Percentiles rank a stretch among this genome's conserved stretches.
These are phyloP conservation scores for Phytophthora sojae DNA, from an alignment of 352 stramenopile species.

Conservation along the genomic window DNA sequence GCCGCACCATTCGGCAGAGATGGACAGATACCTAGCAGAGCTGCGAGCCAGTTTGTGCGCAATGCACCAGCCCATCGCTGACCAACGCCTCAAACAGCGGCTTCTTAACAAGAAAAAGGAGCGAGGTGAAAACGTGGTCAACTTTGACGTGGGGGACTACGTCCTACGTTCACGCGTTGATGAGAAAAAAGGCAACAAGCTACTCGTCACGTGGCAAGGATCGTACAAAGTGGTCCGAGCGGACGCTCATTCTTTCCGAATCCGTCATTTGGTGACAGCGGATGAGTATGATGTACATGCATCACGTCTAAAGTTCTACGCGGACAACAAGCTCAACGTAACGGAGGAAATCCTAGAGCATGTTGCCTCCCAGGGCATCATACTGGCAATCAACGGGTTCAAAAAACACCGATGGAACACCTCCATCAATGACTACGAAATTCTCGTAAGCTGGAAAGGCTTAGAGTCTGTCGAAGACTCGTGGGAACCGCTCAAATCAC, in stretches of 20 bases:
- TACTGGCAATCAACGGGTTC: background rate
- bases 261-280: slow-evolving; percentile 16
- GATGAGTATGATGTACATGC: slow-evolving; percentile 10
- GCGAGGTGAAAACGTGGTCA: slow-evolving; percentile 10
- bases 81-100: slow-evolving; percentile 5
- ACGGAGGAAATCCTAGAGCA: slow-evolving; percentile 9
- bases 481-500: too few species aligned
- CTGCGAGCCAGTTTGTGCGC: slow-evolving; percentile 1
- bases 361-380: slow-evolving; percentile 13
- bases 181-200: slow-evolving; percentile 12
- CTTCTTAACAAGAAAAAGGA: slow-evolving; percentile 9
- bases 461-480: slow-evolving; percentile 13
- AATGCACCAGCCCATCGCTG: slow-evolving; percentile 3
- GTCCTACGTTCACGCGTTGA: slow-evolving; percentile 12
- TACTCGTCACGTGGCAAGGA: slow-evolving; percentile 13
- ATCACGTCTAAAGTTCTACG: slow-evolving; percentile 15
- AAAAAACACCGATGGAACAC: slow-evolving; percentile 9
- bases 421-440: too few species aligned
- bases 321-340: slow-evolving; percentile 7
- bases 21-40: too few species aligned
- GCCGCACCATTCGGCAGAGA: too few species aligned
- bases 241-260: slow-evolving; percentile 8
- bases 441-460: too few species aligned
- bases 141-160: slow-evolving; percentile 16
- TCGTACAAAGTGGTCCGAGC: slow-evolving; percentile 10